These are phyloP conservation scores for Phialophora expanda DNA, from an alignment of 2,329 filamentous ascomycete genomes.

Conservation along the genomic window DNA sequence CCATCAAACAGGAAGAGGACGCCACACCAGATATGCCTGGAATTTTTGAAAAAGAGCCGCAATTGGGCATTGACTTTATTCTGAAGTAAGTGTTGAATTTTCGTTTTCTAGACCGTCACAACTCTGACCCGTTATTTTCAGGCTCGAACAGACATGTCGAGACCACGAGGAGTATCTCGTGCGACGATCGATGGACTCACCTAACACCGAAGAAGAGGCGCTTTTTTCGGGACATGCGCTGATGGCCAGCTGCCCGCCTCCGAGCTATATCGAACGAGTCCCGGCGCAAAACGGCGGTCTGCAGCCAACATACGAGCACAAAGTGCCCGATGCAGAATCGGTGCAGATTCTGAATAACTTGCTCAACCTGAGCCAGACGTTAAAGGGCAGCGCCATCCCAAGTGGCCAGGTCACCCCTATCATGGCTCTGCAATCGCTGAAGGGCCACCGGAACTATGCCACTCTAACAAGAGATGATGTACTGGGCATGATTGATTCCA, in stretches of 20 bases:
- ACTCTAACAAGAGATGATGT: constrained; percentile 73
- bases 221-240: constrained; percentile 82
- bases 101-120: not conserved
- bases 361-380: constrained; percentile 78
- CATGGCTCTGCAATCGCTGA: constrained; percentile 88
- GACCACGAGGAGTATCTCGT: constrained; percentile 83
- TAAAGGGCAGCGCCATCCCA: constrained; percentile 74
- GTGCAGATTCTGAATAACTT: constrained; percentile 73
- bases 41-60: constrained; percentile 54
- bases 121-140: constrained; percentile 40
- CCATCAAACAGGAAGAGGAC: constrained; percentile 36
- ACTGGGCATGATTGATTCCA: constrained; percentile 70
- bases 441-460: constrained; percentile 70
- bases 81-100: constrained; percentile 47
- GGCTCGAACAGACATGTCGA: constrained; percentile 84
- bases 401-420: constrained; percentile 76
- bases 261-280: constrained; percentile 62
- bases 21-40: constrained; percentile 42
- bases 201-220: constrained; percentile 64
- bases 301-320: constrained; percentile 64
- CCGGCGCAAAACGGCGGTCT: constrained; percentile 45
- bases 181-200: constrained; percentile 59
- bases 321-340: constrained; percentile 76
- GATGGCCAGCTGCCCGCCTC: constrained; percentile 89
- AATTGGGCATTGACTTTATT: constrained; percentile 55